Base-by-base conservation (phyloP, 306 rosid genomes). In the Prinsepia uniflora region DNA sequence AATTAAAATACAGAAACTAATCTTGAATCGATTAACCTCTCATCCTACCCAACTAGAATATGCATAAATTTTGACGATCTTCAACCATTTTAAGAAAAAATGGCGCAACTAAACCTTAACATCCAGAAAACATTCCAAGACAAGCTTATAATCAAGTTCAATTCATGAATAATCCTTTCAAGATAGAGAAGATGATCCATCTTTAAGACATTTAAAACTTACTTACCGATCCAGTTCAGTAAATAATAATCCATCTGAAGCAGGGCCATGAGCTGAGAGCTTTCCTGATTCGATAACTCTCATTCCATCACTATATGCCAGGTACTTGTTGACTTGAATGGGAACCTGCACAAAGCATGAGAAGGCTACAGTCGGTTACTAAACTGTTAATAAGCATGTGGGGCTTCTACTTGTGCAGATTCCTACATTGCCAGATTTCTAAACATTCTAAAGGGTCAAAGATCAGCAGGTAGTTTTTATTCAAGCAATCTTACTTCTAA, bases 301-400 rank as follows among this genome's bases (percentile, higher is more conserved):
- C 99, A 94, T 94, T 52, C 99, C 99, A 73, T 94, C 99, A 73
- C 96, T 91, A 76, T 81, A 89, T 61, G 90, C 96, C 82, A 94
- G 84, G 72, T 79, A 77, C 81, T 91, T 94, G 88, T 89, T 89
- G 67, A 94, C 99, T 86, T 94, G 99, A 74, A 94, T 91, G 0
- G 99, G 99, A 59, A 91, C 99, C 99, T 94, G 79, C 79, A 70
- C 60, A 71, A 30, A 72, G 43, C 34, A 71, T 36, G 60, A 17
- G 55, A 45, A 65, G 34, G 56, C 22, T 8, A 20, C 40, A 45
- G 39, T 61, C 36, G 36, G 60, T 52, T 5, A 41, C 47, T 44
- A 44, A 22, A 63, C 54, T 0, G 30, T 10, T 57, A 62, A 17
- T 7, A 58, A 49, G 48, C 49, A 41, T 52, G 19, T 62, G 14